Percentiles rank a stretch among this genome's conserved stretches.
Conservation (phyloP, 1,284 basidiomycete genomes). For the Austroboletus rostrupii region DNA sequence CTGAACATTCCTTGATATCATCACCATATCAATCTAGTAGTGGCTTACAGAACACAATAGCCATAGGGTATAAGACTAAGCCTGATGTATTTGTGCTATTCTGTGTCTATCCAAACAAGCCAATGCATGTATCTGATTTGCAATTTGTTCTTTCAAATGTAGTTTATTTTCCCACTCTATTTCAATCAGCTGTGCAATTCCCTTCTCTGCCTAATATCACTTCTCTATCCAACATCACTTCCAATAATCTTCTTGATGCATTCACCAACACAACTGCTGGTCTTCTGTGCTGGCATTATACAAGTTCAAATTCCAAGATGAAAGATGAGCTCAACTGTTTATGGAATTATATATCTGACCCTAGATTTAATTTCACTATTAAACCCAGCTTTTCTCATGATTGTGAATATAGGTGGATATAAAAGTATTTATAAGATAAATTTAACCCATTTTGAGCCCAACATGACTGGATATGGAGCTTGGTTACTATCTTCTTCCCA, state of each 20-base stretch:
- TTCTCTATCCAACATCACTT: not conserved
- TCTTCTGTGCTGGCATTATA: slow-evolving; percentile 12
- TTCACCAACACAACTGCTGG: slow-evolving; percentile 8
- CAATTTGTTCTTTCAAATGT: not conserved
- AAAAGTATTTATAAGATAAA: slow-evolving; percentile 2
- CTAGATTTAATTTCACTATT: not conserved
- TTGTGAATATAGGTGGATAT: not conserved
- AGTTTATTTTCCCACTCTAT: not conserved
- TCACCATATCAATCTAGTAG: not conserved
- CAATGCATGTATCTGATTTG: not conserved
- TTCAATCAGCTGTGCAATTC: not conserved
- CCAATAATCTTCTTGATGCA: not conserved
- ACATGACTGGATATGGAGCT: slow-evolving; percentile 3
- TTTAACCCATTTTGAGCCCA: slow-evolving; percentile 8
- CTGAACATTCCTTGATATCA: not conserved
- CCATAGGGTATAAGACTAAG: not conserved
- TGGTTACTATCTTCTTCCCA: slow-evolving; percentile 1
- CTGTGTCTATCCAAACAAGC: not conserved
- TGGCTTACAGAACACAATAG: not conserved
- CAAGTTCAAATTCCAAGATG: not conserved
- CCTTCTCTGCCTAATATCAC: not conserved
- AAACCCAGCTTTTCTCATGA: not conserved
- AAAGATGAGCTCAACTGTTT: not conserved
- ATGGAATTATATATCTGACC: not conserved
- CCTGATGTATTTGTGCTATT: not conserved